Conservation (phyloP, 345 rosid species). For the Rhodamnia rubescens region DNA sequence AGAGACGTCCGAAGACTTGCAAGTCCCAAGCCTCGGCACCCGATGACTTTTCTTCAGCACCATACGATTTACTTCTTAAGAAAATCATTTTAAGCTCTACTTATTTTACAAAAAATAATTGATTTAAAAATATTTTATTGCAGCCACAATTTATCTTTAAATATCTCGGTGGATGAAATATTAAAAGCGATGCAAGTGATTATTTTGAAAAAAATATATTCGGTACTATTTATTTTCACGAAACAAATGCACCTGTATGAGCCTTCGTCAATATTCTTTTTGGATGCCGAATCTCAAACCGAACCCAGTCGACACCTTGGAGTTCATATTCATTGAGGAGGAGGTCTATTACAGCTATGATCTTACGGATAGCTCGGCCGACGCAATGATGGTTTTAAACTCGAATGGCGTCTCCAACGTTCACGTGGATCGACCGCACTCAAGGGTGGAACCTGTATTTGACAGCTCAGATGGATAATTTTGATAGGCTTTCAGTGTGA, state of each 20-base stretch:
- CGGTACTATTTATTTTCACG: no score
- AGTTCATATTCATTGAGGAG: slow-evolving; percentile 6
- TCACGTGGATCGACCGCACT: slow-evolving; percentile 2
- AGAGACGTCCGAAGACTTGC: no score
- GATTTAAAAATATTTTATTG: no score
- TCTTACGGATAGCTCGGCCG: slow-evolving; percentile 1
- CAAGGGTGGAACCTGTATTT: slow-evolving; percentile 16
- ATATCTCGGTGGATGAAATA: no score
- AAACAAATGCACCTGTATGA: background rate
- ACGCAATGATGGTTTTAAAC: slow-evolving; percentile 12
- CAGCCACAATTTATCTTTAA: no score
- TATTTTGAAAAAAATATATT: no score
- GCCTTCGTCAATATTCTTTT: background rate
- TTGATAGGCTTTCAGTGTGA: slow-evolving; percentile 24
- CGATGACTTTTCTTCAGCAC: no score
- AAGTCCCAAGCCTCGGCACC: no score
- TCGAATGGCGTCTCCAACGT: slow-evolving; percentile 14
- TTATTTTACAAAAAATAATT: no score
- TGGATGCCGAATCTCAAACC: slow-evolving; percentile 36
- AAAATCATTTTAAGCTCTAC: no score
- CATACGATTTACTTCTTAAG: no score
- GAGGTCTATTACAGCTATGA: slow-evolving; percentile 25
- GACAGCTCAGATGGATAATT: slow-evolving; percentile 26
- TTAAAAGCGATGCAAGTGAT: no score
- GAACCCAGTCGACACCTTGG: slow-evolving; percentile 9